phyloP scores from a whole-genome alignment of 305 asterid species.

The Fraxinus albicans region DNA sequence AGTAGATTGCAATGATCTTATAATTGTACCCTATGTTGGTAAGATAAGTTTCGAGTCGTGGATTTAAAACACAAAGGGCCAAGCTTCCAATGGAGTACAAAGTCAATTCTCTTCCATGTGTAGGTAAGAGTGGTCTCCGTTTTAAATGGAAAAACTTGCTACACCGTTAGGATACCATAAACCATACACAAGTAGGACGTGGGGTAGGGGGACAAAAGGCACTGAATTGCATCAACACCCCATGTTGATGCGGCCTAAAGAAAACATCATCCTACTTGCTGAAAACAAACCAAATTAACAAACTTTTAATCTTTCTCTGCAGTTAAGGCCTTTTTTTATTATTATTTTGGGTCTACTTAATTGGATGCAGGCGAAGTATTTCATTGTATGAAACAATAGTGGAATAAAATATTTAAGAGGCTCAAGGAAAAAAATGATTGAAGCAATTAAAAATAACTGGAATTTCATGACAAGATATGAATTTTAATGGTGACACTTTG shows the following conservation, averaged over 20 bases:
- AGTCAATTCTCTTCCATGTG: neutral
- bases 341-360: neutral
- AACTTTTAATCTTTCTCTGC: neutral
- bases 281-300: neutral
- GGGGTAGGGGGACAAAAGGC: constrained; percentile 11
- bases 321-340: neutral
- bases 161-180: neutral
- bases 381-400: neutral
- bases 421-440: constrained; percentile 25
- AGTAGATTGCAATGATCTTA: neutral
- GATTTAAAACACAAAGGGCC: neutral
- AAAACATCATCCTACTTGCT: neutral
- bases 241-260: constrained; percentile 11
- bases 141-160: neutral
- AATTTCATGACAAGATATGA: constrained; percentile 39
- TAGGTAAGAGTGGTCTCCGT: neutral
- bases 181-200: constrained; percentile 2
- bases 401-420: constrained; percentile 20
- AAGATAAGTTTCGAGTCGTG: neutral
- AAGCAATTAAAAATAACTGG: constrained; percentile 25
- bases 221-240: neutral
- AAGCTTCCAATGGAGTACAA: neutral
- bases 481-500: constrained; percentile 21
- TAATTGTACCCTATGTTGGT: neutral
- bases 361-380: neutral